phyloP scores from a whole-genome alignment of 495 filamentous ascomycete species.

The Lasiosphaeria miniovina region DNA sequence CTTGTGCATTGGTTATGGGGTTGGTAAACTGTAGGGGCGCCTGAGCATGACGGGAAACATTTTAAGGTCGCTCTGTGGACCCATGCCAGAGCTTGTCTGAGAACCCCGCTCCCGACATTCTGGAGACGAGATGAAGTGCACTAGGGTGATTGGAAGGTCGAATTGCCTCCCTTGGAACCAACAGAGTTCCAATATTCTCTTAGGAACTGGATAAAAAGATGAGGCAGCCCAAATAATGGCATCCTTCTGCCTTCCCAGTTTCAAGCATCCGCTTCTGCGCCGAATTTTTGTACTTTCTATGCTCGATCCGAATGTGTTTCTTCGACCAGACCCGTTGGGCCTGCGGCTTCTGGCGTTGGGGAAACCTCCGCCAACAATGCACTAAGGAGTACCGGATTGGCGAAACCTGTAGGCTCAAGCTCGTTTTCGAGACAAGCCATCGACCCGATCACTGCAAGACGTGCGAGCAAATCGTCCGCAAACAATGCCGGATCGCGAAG shows the following conservation, averaged over 20 bases:
- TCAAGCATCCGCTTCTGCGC: background rate
- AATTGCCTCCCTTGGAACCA: background rate
- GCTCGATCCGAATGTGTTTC: constrained; percentile 55
- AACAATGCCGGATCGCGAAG: constrained; percentile 68
- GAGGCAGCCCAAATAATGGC: background rate
- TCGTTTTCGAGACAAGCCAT: constrained; percentile 69
- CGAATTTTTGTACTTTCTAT: background rate
- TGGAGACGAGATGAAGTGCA: background rate
- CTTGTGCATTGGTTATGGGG: no score
- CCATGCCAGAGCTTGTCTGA: background rate
- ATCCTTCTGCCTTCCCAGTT: background rate
- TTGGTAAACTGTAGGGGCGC: background rate
- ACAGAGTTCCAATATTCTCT: background rate
- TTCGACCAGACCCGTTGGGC: constrained; percentile 59
- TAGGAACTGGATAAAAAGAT: background rate
- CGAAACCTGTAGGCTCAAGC: constrained; percentile 96
- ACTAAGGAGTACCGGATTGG: constrained; percentile 94
- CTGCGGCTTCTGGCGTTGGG: constrained; percentile 95
- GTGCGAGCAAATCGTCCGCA: constrained; percentile 91
- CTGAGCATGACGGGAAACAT: background rate
- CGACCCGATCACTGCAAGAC: constrained; percentile 65
- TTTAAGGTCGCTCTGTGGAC: background rate
- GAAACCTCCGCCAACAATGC: constrained; percentile 90
- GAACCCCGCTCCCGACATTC: background rate
- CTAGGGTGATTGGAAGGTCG: background rate